These are phyloP conservation scores for Neonectria magnoliae DNA, from an alignment of 2,329 filamentous ascomycete species.

Conservation along the genomic window DNA sequence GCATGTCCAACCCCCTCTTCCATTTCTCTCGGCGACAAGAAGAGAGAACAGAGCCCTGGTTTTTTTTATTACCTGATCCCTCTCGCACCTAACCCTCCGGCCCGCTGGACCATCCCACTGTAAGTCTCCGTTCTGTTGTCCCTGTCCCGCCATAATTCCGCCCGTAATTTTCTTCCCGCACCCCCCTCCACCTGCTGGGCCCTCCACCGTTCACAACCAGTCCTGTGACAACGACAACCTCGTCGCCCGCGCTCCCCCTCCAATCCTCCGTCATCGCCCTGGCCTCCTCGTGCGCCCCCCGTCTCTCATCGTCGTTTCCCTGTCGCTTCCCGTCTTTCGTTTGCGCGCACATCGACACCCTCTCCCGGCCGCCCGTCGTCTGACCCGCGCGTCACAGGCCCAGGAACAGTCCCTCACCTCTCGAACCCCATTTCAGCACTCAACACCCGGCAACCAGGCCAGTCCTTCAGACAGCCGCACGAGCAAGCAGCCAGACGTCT, in stretches of 20 bases:
- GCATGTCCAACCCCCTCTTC: conserved; percentile 19
- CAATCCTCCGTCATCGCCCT: conserved; percentile 37
- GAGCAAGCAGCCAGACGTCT: conserved; percentile 29
- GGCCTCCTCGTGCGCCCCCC: conserved; percentile 28
- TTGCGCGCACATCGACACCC: conserved; percentile 17
- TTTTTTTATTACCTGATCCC: not conserved
- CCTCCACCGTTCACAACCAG: conserved; percentile 28
- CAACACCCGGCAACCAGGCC: conserved; percentile 4
- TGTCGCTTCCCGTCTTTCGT: conserved; percentile 17
- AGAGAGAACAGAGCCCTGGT: conserved; percentile 1
- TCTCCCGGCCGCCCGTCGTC: conserved; percentile 15
- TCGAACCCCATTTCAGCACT: conserved; percentile 26
- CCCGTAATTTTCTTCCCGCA: conserved; percentile 29
- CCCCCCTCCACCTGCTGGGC: conserved; percentile 31
- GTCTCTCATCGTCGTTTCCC: conserved; percentile 21
- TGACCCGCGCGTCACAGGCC: conserved; percentile 30
- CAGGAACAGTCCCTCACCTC: conserved; percentile 17
- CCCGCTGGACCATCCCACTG: conserved; percentile 19
- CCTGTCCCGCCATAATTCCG: conserved; percentile 19
- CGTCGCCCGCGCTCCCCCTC: conserved; percentile 37
- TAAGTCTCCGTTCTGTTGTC: conserved; percentile 21
- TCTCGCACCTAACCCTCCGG: conserved; percentile 12
- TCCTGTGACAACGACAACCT: conserved; percentile 38
- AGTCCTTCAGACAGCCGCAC: conserved; percentile 8
- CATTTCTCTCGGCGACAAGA: conserved; percentile 5